These are phyloP conservation scores for Drechslerella dactyloides DNA, from an alignment of 2,329 filamentous ascomycete genomes.

Conservation along the genomic window DNA sequence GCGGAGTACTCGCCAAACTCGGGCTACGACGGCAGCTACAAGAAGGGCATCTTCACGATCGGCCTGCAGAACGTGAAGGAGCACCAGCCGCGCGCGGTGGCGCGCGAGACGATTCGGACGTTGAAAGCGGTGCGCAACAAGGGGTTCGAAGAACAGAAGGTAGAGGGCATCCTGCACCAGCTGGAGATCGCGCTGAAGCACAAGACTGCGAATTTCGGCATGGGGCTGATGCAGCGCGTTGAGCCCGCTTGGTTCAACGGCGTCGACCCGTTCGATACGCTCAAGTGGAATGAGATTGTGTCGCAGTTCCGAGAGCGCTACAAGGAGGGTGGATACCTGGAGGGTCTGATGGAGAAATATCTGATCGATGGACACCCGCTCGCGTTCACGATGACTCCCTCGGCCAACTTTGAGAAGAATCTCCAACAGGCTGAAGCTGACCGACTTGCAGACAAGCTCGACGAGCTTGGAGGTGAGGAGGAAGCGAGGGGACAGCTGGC, in stretches of 20 bases:
- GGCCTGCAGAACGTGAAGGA: constrained; percentile 89
- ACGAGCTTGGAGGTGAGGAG: constrained; percentile 72
- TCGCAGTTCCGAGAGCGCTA: constrained; percentile 79
- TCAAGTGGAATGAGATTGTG: constrained; percentile 91
- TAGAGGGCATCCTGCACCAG: constrained; percentile 92
- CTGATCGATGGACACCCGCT: constrained; percentile 84
- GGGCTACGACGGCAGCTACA: constrained; percentile 81
- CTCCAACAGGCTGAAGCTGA: constrained; percentile 77
- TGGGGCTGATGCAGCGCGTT: constrained; percentile 84
- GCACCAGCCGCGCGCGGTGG: constrained; percentile 77
- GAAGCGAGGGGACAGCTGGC: constrained; percentile 75
- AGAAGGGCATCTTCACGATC: constrained; percentile 82
- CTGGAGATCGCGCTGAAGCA: constrained; percentile 84
- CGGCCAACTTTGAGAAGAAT: constrained; percentile 73
- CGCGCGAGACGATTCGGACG: constrained; percentile 74
- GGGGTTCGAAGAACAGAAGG: constrained; percentile 87
- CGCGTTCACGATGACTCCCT: constrained; percentile 93
- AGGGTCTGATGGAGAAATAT: constrained; percentile 85
- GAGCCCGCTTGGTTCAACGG: constrained; percentile 96
- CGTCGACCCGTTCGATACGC: constrained; percentile 84
- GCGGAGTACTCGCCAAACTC: constrained; percentile 95
- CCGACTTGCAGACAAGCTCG: constrained; percentile 76
- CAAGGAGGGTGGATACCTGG: constrained; percentile 78
- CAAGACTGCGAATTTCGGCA: constrained; percentile 93
- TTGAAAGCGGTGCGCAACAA: constrained; percentile 72